phyloP scores from a whole-genome alignment of 1,284 basidiomycete species.

The Sporisorium reilianum region DNA sequence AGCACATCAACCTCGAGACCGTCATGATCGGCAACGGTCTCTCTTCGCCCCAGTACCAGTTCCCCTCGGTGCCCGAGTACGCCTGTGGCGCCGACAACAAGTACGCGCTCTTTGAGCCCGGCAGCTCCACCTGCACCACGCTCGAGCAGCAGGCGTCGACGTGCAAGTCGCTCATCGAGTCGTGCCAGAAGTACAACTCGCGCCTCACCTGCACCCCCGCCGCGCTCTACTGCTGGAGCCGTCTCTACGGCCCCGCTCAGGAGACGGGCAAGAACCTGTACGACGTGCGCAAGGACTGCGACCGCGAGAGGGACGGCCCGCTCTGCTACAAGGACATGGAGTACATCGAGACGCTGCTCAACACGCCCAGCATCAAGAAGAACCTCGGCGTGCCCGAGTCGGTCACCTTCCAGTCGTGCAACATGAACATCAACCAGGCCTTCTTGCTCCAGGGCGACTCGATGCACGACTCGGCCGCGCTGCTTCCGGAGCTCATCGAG shows the following conservation, averaged over 20 bases:
- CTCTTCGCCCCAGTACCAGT: conserved; percentile 67
- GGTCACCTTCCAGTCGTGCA: conserved; percentile 75
- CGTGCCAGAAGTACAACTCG: conserved; percentile 66
- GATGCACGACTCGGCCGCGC: conserved; percentile 80
- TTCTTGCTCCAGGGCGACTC: conserved; percentile 82
- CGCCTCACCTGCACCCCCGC: conserved; percentile 74
- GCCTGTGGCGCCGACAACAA: conserved; percentile 73
- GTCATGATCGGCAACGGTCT: conserved; percentile 69
- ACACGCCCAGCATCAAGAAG: conserved; percentile 76
- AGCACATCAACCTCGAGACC: conserved; percentile 63
- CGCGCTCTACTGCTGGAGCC: conserved; percentile 71
- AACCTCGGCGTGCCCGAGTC: conserved; percentile 78
- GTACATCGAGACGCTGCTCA: conserved; percentile 70
- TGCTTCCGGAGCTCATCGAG: conserved; percentile 81
- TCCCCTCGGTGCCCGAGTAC: conserved; percentile 78
- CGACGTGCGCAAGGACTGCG: conserved; percentile 84
- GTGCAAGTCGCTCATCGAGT: conserved; percentile 75
- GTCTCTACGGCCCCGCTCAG: conserved; percentile 73
- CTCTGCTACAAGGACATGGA: conserved; percentile 75
- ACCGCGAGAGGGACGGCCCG: conserved; percentile 76
- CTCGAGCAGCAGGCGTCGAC: conserved; percentile 77
- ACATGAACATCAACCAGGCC: conserved; percentile 75
- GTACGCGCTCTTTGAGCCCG: conserved; percentile 78
- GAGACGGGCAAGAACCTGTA: conserved; percentile 75
- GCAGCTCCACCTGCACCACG: conserved; percentile 77